Evolutionary conservation across 257 asterid species (phyloP).

Genomic region (Plantago major): DNA sequence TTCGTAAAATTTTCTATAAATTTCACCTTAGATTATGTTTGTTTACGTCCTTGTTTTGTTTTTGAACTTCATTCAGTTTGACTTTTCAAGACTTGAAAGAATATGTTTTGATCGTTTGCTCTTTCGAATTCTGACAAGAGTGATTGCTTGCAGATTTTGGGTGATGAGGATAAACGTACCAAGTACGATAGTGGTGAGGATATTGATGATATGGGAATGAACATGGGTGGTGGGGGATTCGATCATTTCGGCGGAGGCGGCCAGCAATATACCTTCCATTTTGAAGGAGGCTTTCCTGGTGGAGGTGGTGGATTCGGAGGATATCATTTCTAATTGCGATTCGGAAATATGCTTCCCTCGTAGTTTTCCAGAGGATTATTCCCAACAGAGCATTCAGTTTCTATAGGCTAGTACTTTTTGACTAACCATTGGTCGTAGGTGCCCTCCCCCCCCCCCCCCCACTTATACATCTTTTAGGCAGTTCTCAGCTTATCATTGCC

Average conservation of each 20-base stretch:
- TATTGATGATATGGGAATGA: slow-evolving; percentile 60
- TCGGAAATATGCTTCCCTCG: slow-evolving; percentile 6
- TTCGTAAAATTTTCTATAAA: no score
- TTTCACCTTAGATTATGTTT: not conserved
- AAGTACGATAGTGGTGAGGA: slow-evolving; percentile 88
- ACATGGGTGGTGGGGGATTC: slow-evolving; percentile 82
- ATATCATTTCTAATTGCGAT: slow-evolving; percentile 43
- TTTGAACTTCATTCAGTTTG: slow-evolving; percentile 1
- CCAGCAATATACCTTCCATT: slow-evolving; percentile 74
- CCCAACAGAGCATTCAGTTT: slow-evolving; percentile 11
- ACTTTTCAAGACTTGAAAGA: not conserved
- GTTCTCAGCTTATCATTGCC: slow-evolving; percentile 17
- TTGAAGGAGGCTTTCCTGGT: slow-evolving; percentile 81
- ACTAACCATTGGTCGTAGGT: slow-evolving; percentile 22
- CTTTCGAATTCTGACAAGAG: slow-evolving; percentile 3
- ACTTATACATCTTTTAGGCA: slow-evolving; percentile 10
- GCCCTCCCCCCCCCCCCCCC: no score
- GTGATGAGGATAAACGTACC: slow-evolving; percentile 83
- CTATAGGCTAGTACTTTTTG: slow-evolving; percentile 25
- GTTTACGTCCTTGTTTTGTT: not conserved
- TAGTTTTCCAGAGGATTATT: slow-evolving; percentile 15
- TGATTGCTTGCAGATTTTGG: slow-evolving; percentile 46
- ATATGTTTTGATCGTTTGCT: not conserved
- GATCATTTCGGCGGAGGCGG: slow-evolving; percentile 83
- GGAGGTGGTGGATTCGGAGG: slow-evolving; percentile 66